Evolutionary conservation across 192 early-diverging fungal genomes (phyloP).

Genomic region (Backusella macrospora): DNA sequence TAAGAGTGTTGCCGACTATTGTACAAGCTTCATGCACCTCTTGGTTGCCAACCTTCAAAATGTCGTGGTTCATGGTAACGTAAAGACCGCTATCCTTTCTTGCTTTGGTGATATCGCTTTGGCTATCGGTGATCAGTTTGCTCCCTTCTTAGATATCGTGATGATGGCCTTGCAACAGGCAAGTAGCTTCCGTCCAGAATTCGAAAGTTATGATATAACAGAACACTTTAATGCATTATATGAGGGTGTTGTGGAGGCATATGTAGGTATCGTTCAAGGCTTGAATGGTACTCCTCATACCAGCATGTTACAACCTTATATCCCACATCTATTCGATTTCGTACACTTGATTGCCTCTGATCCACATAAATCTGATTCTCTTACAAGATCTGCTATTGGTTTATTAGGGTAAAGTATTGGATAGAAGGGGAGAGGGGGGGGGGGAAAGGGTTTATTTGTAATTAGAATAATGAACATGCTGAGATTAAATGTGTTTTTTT

Average conservation of each 20-base stretch:
- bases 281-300: constrained; percentile 78
- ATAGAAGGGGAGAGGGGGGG: no score
- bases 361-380: constrained; percentile 62
- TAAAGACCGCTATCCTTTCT: constrained; percentile 94
- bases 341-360: constrained; percentile 67
- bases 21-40: constrained; percentile 83
- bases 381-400: constrained; percentile 80
- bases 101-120: constrained; percentile 98
- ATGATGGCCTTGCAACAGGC: constrained; percentile 91
- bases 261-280: constrained; percentile 95
- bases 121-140: constrained; percentile 88
- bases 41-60: constrained; percentile 77
- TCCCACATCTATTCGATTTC: constrained; percentile 80
- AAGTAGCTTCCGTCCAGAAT: constrained; percentile 63
- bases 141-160: constrained; percentile 74
- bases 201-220: constrained; percentile 73
- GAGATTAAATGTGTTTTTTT: neutral
- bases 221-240: constrained; percentile 88
- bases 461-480: neutral
- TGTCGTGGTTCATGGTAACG: constrained; percentile 76
- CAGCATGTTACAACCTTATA: constrained; percentile 62
- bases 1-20: constrained; percentile 75
- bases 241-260: constrained; percentile 92
- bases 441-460: neutral
- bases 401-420: constrained; percentile 69